Percentiles rank a stretch among this genome's conserved stretches.
These are phyloP conservation scores for Pistacia vera DNA, from an alignment of 345 rosid genomes.

Conservation along the genomic window DNA sequence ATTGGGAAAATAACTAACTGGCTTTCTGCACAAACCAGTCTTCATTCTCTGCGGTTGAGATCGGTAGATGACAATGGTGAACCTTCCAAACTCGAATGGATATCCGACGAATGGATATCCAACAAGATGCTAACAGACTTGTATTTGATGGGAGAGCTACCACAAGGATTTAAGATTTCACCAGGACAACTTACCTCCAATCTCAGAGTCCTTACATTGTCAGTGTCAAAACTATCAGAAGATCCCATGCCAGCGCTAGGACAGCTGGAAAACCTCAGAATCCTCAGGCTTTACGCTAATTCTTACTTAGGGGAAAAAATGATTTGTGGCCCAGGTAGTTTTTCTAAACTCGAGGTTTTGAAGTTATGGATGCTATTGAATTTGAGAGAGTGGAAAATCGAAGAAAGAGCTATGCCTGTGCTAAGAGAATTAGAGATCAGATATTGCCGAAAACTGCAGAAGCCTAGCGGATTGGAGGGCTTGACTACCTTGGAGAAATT, in stretches of 20 bases:
- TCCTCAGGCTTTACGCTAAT: slow-evolving; percentile 37
- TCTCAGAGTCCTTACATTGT: slow-evolving; percentile 38
- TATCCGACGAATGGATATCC: not conserved
- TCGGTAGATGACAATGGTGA: slow-evolving; percentile 20
- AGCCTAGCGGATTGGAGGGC: slow-evolving; percentile 9
- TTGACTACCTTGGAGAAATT: slow-evolving; percentile 22
- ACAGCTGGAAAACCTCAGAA: slow-evolving; percentile 24
- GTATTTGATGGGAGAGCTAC: slow-evolving; percentile 32
- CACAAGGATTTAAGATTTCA: not conserved
- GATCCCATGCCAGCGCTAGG: slow-evolving; percentile 40
- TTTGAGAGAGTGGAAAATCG: slow-evolving; percentile 18
- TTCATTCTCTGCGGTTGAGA: slow-evolving; percentile 36
- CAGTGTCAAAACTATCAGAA: slow-evolving; percentile 19
- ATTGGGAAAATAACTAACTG: slow-evolving; percentile 2
- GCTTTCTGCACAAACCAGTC: slow-evolving; percentile 10
- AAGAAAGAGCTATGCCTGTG: slow-evolving; percentile 28
- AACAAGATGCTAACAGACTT: slow-evolving; percentile 21
- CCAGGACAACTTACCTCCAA: not conserved
- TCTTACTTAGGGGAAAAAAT: slow-evolving; percentile 34
- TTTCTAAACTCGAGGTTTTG: slow-evolving; percentile 33
- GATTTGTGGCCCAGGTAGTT: slow-evolving; percentile 14
- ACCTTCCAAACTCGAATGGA: slow-evolving; percentile 20
- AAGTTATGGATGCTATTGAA: slow-evolving; percentile 40
- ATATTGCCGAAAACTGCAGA: slow-evolving; percentile 21
- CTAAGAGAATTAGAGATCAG: slow-evolving; percentile 42